Percentiles rank a stretch among this genome's conserved stretches.
Conservation (phyloP, 2,329 filamentous ascomycete species). For the Ilyonectria sp. region DNA sequence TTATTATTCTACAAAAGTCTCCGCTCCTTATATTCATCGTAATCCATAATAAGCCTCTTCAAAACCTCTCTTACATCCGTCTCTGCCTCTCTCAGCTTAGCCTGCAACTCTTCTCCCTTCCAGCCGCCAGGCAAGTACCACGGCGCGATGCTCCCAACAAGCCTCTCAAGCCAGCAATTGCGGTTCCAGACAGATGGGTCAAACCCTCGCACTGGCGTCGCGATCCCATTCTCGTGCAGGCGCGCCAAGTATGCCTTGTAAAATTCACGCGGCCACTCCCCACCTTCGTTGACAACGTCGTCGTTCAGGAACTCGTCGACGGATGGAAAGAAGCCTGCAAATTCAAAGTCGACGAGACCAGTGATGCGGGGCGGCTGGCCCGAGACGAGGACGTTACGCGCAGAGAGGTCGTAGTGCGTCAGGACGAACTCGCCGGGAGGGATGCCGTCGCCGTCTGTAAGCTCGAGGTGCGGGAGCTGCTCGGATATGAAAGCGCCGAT, state of each 20-base stretch:
- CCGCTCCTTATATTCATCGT: no score
- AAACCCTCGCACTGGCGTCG: not conserved
- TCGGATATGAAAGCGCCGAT: not conserved
- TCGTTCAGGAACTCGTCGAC: constrained; percentile 29
- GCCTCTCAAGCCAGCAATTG: not conserved
- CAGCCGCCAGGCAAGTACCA: constrained; percentile 24
- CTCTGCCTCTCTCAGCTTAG: no score
- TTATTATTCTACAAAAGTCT: no score
- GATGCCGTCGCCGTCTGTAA: not conserved
- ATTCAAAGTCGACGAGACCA: constrained; percentile 30
- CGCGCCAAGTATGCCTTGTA: constrained; percentile 16
- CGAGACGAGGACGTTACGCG: constrained; percentile 25
- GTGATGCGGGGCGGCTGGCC: constrained; percentile 12
- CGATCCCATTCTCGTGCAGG: not conserved
- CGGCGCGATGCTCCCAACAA: constrained; percentile 20
- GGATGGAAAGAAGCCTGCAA: constrained; percentile 23
- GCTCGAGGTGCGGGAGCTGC: not conserved
- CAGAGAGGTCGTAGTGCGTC: constrained; percentile 26
- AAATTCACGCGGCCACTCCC: constrained; percentile 14
- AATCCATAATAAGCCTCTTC: no score
- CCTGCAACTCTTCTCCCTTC: no score
- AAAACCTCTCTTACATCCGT: no score
- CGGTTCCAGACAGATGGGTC: not conserved
- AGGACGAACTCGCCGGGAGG: constrained; percentile 5
- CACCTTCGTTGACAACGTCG: not conserved